Conservation (phyloP, 495 filamentous ascomycete species). For the Hypoxylon crocopeplum region DNA sequence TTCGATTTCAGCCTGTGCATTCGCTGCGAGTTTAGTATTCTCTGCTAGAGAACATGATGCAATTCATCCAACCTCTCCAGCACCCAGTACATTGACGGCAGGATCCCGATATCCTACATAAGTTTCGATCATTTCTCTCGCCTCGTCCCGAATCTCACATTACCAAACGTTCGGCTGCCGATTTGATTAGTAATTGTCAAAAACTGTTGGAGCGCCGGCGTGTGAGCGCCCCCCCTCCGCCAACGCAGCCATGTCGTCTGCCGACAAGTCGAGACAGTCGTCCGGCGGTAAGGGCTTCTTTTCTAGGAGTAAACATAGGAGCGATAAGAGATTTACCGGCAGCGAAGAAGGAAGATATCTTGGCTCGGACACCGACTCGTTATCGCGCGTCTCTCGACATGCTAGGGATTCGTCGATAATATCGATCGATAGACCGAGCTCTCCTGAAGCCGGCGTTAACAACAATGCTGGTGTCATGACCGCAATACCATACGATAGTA, state of each 20-base stretch:
- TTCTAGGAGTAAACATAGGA: constrained; percentile 80
- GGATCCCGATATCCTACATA: constrained; percentile 35
- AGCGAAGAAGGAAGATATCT: constrained; percentile 59
- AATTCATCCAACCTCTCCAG: constrained; percentile 34
- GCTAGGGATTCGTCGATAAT: constrained; percentile 79
- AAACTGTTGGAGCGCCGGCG: constrained; percentile 33
- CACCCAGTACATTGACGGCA: constrained; percentile 41
- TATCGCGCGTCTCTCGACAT: constrained; percentile 79
- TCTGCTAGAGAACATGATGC: constrained; percentile 39
- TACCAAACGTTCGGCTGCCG: constrained; percentile 2
- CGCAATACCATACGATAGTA: constrained; percentile 85
- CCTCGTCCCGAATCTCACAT: constrained; percentile 2
- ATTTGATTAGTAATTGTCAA: constrained; percentile 20
- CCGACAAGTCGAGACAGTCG: too few species aligned
- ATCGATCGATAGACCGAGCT: constrained; percentile 69
- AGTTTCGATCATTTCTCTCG: constrained; percentile 20
- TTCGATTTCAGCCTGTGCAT: constrained; percentile 34
- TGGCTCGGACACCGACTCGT: constrained; percentile 56
- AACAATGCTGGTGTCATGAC: constrained; percentile 87
- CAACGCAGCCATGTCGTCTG: constrained; percentile 65
- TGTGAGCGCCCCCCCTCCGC: constrained; percentile 28
- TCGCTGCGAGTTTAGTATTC: constrained; percentile 31
- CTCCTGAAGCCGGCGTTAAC: constrained; percentile 62
- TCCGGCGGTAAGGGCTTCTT: constrained; percentile 84
- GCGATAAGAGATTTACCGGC: constrained; percentile 66